phyloP scores from a whole-genome alignment of 2,329 filamentous ascomycete genomes.

The Allantophomopsis cytisporea region DNA sequence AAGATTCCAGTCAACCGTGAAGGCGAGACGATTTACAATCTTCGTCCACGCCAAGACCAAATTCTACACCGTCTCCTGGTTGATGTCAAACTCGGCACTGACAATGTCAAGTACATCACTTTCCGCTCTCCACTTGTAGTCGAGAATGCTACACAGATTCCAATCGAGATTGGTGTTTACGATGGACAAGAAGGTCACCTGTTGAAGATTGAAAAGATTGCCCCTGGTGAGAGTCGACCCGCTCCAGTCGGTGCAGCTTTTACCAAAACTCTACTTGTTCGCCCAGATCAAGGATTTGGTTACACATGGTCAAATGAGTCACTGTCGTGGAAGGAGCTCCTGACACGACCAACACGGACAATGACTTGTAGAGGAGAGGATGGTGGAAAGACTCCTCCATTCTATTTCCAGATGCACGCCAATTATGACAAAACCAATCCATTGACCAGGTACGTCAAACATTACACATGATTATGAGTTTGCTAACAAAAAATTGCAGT shows the following conservation, averaged over 20 bases:
- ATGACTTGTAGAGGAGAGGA: conserved; percentile 80
- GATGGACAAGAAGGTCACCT: conserved; percentile 78
- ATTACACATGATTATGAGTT: neutral
- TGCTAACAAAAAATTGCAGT: conserved; percentile 27
- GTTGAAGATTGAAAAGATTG: conserved; percentile 94
- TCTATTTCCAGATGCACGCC: conserved; percentile 94
- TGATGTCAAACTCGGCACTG: conserved; percentile 77
- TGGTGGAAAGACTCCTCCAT: conserved; percentile 63
- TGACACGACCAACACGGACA: conserved; percentile 73
- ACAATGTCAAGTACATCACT: conserved; percentile 98
- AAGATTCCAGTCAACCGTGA: conserved; percentile 88
- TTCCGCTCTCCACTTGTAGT: conserved; percentile 83
- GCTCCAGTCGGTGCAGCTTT: conserved; percentile 87
- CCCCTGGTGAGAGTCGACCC: conserved; percentile 78
- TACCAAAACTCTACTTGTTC: conserved; percentile 74
- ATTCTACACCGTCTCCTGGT: conserved; percentile 83
- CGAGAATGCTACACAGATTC: conserved; percentile 94
- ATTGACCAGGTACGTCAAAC: conserved; percentile 46
- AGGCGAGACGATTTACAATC: conserved; percentile 79
- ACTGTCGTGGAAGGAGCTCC: conserved; percentile 83
- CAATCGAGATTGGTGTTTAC: conserved; percentile 84
- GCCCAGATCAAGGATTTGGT: conserved; percentile 91
- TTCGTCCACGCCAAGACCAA: conserved; percentile 76
- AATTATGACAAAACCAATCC: conserved; percentile 75
- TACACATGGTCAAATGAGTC: conserved; percentile 89